phyloP scores from a whole-genome alignment of 148 eudicot species.

The Camellia sinensis region DNA sequence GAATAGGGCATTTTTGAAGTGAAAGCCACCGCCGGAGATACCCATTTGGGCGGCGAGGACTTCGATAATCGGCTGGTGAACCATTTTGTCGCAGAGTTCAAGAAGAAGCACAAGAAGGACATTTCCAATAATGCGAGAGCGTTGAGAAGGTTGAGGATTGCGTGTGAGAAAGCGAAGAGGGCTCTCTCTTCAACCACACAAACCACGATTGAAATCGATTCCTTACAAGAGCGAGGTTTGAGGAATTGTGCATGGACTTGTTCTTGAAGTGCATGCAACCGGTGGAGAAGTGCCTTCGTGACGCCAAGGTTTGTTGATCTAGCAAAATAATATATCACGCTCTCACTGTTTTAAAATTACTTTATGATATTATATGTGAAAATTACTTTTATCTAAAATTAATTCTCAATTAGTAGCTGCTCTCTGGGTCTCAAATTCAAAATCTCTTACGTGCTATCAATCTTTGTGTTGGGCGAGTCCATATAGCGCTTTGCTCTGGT shows the following conservation, averaged over 20 bases:
- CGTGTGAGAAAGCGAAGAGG: conserved; percentile 41
- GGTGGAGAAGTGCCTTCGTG: conserved; percentile 35
- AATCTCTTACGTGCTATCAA: too few species aligned
- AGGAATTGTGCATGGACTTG: conserved; percentile 36
- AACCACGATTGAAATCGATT: conserved; percentile 37
- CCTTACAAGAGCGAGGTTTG: conserved; percentile 35
- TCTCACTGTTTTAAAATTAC: too few species aligned
- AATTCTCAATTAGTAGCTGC: too few species aligned
- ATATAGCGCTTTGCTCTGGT: too few species aligned
- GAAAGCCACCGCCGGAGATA: conserved; percentile 39
- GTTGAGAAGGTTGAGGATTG: conserved; percentile 31
- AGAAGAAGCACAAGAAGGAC: conserved; percentile 40
- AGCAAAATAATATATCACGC: too few species aligned
- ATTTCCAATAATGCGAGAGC: conserved; percentile 31
- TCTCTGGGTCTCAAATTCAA: too few species aligned
- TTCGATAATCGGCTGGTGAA: conserved; percentile 39
- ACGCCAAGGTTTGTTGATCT: conserved; percentile 16
- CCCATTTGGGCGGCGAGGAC: conserved; percentile 41
- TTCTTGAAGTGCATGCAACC: conserved; percentile 39
- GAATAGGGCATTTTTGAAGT: conserved; percentile 43
- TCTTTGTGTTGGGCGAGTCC: too few species aligned
- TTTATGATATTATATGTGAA: too few species aligned
- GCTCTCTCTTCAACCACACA: conserved; percentile 27
- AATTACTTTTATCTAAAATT: too few species aligned
- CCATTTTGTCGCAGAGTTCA: conserved; percentile 34